phyloP scores from a whole-genome alignment of 2,329 filamentous ascomycete genomes.

The Hypoxylon rubiginosum region DNA sequence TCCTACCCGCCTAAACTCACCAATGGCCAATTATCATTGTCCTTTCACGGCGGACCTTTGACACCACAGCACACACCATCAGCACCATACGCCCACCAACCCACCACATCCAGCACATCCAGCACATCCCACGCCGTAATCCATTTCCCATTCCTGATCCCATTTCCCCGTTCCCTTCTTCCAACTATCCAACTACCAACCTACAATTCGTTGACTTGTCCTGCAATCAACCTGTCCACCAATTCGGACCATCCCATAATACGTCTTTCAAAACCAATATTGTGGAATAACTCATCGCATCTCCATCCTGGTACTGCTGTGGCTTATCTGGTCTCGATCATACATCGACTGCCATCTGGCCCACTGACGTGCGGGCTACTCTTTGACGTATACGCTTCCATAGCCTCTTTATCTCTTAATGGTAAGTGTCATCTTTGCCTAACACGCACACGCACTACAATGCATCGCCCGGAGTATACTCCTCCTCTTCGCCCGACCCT shows the following conservation, averaged over 20 bases:
- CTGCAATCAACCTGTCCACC: constrained; percentile 5
- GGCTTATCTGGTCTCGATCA: constrained; percentile 18
- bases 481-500: not conserved
- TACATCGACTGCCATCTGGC: constrained; percentile 15
- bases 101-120: not conserved
- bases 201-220: not conserved
- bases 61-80: constrained; percentile 16
- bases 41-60: constrained; percentile 13
- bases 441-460: constrained; percentile 3
- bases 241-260: constrained; percentile 31
- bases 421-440: constrained; percentile 46
- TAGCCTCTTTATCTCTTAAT: constrained; percentile 50
- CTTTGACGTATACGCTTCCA: constrained; percentile 20
- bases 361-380: constrained; percentile 22
- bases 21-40: constrained; percentile 19
- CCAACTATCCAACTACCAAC: constrained; percentile 29
- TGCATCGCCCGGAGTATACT: constrained; percentile 2
- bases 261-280: constrained; percentile 1
- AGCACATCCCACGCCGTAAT: too few species aligned
- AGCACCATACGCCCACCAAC: not conserved
- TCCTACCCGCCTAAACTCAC: constrained; percentile 23
- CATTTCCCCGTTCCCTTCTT: constrained; percentile 27
- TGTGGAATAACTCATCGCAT: constrained; percentile 5
- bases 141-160: constrained; percentile 11
- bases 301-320: constrained; percentile 21